Evolutionary conservation across 129 eudicot genomes (phyloP), one percentile per base, ranked within the genome.

Genomic region (Flaveria bidentis): DNA sequence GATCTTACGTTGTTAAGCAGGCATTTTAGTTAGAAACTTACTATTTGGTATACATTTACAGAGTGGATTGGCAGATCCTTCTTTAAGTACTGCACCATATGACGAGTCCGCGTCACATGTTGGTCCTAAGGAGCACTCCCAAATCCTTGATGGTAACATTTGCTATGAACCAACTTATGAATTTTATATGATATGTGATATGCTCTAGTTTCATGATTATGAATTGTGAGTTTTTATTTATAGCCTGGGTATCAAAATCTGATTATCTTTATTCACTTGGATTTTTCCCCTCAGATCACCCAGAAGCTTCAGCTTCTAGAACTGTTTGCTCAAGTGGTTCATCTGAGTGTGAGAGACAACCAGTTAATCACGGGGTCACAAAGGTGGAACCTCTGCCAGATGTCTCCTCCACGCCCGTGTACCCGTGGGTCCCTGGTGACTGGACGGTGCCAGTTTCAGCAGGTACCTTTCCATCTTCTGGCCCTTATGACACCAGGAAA

Each of bases 221-320:
- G 33, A 41, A 28, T 55, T 47, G 22, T 61, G 5, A 22, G 10
- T 45, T 42, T 10, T 68, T 52, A 28, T 42, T 52, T 45, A 50
- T 56, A 72, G 39, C 52, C 5, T 3, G 81, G 72, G 58, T 73
- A 25, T 33, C 67, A 22, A 20, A 23, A 58, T 15, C 16, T 58
- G 6, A 20, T 36, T 39, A 39, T 41, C 67, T 78, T 17, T 83
- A 70, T 49, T 78, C 44, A 52, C 49, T 62, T 79, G 26, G 70
- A 9, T 60, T 77, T 46, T 80, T 79, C 12, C 52, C 80, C 78
- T 78, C 88, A 44, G 80, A 76, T 72, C 73, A 73, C 81, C 76
- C 91, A 16, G 88, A 85, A 73, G 79, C 57, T 77, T 87, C 86
- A 39, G 96, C 84, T 72, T 66, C 85, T 55, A 77, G 72, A 80